Evolutionary conservation across 768 basidiomycete genomes (phyloP).

Genomic region (Gymnopilus junonius): DNA sequence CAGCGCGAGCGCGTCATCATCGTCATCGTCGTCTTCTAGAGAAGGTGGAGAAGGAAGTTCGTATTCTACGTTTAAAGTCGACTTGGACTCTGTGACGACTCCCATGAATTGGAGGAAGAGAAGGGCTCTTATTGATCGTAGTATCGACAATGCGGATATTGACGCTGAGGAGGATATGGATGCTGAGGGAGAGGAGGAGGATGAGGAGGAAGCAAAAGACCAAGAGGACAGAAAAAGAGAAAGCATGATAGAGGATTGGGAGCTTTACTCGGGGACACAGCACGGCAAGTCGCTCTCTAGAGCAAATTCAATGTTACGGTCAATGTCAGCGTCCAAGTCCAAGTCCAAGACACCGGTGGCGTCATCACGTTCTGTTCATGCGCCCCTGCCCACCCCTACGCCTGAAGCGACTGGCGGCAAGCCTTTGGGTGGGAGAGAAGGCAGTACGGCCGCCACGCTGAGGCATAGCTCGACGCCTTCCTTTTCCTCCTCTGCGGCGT

Average conservation of each 20-base stretch:
- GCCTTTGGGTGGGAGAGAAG: too few species aligned
- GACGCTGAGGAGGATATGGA: too few species aligned
- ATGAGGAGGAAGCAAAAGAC: neutral
- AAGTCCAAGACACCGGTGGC: neutral
- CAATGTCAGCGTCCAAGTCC: neutral
- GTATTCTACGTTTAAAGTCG: too few species aligned
- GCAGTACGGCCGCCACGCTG: too few species aligned
- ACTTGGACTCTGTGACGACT: too few species aligned
- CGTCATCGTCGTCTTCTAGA: too few species aligned
- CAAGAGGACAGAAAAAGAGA: neutral
- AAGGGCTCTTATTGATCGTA: too few species aligned
- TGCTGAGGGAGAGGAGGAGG: neutral
- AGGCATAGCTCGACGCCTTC: neutral
- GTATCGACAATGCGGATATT: too few species aligned
- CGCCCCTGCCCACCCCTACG: neutral
- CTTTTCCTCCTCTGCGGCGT: neutral
- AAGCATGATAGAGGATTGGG: neutral
- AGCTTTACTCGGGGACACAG: neutral
- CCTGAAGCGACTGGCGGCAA: neutral
- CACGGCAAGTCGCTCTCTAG: neutral
- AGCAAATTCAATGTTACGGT: neutral
- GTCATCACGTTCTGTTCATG: too few species aligned
- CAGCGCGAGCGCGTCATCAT: too few species aligned
- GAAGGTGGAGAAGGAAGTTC: too few species aligned
- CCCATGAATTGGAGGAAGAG: too few species aligned